Evolutionary conservation across 208 protist species (phyloP).

Genomic region (Leishmania martiniquensis): DNA sequence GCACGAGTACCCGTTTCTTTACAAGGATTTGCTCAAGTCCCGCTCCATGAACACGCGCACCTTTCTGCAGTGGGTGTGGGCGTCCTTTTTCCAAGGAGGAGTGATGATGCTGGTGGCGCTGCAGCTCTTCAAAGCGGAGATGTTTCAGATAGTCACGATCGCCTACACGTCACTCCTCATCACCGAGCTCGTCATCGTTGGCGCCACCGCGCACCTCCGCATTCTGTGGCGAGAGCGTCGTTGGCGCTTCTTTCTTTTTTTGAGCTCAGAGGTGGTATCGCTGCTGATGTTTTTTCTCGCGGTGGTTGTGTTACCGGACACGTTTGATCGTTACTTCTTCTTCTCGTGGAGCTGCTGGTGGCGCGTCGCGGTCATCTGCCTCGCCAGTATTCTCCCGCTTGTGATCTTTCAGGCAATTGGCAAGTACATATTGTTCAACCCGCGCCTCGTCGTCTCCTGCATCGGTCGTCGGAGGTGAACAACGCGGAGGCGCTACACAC

Average conservation of each 20-base stretch:
- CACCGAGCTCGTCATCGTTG: constrained; percentile 97
- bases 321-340: constrained; percentile 95
- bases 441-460: constrained; percentile 34
- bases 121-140: constrained; percentile 93
- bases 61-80: constrained; percentile 88
- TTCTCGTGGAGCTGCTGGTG: constrained; percentile 91
- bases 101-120: constrained; percentile 97
- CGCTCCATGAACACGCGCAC: constrained; percentile 86
- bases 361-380: constrained; percentile 81
- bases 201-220: constrained; percentile 92
- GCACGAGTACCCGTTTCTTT: constrained; percentile 97
- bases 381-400: constrained; percentile 73
- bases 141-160: constrained; percentile 97
- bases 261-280: constrained; percentile 88
- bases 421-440: constrained; percentile 58
- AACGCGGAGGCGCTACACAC: neutral
- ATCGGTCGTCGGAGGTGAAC: constrained; percentile 2
- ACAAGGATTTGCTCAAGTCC: constrained; percentile 97
- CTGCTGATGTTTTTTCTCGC: constrained; percentile 93
- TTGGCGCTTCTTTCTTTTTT: constrained; percentile 81
- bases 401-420: constrained; percentile 48
- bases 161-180: constrained; percentile 98
- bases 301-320: constrained; percentile 90
- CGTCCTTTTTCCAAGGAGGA: constrained; percentile 91
- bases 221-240: constrained; percentile 74